Percentiles rank a stretch among this genome's conserved stretches.
Conservation (phyloP, 768 basidiomycete genomes). For the Collybia sp. region DNA sequence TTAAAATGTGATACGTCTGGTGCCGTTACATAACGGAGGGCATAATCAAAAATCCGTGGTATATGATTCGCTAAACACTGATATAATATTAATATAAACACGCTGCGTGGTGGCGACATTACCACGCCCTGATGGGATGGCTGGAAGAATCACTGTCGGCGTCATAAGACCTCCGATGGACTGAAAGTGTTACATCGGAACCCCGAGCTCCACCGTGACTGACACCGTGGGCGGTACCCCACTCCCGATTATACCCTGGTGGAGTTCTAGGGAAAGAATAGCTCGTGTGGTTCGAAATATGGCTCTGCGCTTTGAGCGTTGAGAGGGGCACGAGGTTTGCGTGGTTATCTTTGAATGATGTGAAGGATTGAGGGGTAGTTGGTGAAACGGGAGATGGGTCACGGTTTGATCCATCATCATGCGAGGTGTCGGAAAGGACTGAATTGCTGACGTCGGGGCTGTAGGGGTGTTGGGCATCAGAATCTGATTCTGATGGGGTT, state of each 20-base stretch:
- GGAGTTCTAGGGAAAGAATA: conserved; percentile 2
- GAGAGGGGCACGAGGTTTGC: neutral
- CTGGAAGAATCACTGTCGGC: conserved; percentile 29
- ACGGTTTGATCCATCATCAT: conserved; percentile 42
- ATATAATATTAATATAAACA: too few species aligned
- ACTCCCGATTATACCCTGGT: conserved; percentile 5
- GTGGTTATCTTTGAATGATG: conserved; percentile 16
- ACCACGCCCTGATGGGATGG: conserved; percentile 46
- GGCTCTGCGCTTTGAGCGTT: conserved; percentile 4
- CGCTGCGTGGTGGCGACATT: conserved; percentile 4
- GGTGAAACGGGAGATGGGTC: conserved; percentile 53
- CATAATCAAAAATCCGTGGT: too few species aligned
- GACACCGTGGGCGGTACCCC: conserved; percentile 8
- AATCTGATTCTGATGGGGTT: conserved; percentile 12
- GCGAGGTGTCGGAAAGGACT: conserved; percentile 30
- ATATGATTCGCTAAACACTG: too few species aligned
- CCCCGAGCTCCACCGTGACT: conserved; percentile 12
- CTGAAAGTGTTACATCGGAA: conserved; percentile 16
- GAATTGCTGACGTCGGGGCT: conserved; percentile 14
- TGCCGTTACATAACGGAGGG: too few species aligned
- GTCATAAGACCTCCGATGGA: conserved; percentile 18
- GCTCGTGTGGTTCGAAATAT: conserved; percentile 3
- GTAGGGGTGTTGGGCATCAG: conserved; percentile 3
- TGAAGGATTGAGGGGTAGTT: conserved; percentile 45
- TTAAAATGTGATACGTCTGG: too few species aligned